These are phyloP conservation scores for Hypoxylon trugodes DNA, from an alignment of 495 filamentous ascomycete genomes.

Conservation along the genomic window DNA sequence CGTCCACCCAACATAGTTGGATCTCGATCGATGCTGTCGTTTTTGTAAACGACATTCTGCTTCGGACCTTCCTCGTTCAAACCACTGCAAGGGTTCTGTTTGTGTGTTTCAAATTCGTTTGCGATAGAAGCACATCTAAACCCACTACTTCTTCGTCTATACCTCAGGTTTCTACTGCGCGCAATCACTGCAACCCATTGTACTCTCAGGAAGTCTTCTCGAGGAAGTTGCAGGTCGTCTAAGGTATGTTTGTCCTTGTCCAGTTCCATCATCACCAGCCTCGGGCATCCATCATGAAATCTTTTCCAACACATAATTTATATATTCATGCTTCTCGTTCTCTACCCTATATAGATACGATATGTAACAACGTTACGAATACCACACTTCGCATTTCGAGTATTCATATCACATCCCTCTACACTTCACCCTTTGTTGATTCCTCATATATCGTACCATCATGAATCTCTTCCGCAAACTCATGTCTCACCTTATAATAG, in stretches of 20 bases:
- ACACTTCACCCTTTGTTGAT: too few relatives aligned
- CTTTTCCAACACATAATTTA: not conserved
- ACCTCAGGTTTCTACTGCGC: not conserved
- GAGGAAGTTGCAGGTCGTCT: constrained; percentile 15
- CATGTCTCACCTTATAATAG: constrained; percentile 17
- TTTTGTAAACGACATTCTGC: not conserved
- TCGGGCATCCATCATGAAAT: not conserved
- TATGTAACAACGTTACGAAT: constrained; percentile 1
- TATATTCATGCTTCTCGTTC: too few relatives aligned
- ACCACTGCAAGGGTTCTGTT: not conserved
- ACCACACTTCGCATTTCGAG: too few relatives aligned
- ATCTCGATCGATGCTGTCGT: not conserved
- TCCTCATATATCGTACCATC: not conserved
- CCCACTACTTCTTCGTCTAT: not conserved
- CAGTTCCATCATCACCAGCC: not conserved
- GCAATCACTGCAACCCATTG: too few relatives aligned
- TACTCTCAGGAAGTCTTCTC: not conserved
- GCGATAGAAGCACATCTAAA: not conserved
- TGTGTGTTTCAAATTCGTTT: not conserved
- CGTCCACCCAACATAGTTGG: not conserved
- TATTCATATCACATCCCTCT: too few relatives aligned
- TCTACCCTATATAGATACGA: too few relatives aligned
- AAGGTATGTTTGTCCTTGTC: constrained; percentile 13
- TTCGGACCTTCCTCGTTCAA: not conserved
- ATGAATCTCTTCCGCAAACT: too few relatives aligned